phyloP scores from a whole-genome alignment of 352 stramenopile species.

The Thraustochytrium sp. region DNA sequence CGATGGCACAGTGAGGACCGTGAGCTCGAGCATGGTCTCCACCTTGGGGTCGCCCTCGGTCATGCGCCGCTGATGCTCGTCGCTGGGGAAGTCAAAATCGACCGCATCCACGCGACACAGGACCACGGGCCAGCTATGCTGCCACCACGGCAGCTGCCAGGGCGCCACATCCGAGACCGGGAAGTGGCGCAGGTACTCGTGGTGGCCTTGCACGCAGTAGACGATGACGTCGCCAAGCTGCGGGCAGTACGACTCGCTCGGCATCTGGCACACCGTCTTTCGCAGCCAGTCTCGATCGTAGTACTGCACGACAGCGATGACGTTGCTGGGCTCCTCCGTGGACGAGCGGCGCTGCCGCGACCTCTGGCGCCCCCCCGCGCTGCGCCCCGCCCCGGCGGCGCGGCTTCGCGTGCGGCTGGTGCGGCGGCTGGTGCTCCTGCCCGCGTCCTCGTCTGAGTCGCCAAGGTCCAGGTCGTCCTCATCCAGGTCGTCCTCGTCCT shows the following conservation, averaged over 20 bases:
- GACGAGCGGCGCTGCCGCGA: not conserved
- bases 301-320: not conserved
- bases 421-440: not conserved
- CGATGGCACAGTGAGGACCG: not conserved
- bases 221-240: constrained; percentile 47
- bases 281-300: constrained; percentile 24
- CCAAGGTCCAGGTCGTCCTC: not conserved
- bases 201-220: constrained; percentile 49
- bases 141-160: constrained; percentile 5
- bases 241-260: constrained; percentile 37
- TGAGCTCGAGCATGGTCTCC: not conserved
- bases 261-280: not conserved
- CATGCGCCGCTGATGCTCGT: not conserved
- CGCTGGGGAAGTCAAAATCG: constrained; percentile 41
- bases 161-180: not conserved
- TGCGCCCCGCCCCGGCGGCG: not conserved
- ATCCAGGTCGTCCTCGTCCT: not conserved
- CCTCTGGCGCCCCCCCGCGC: too few species aligned
- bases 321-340: not conserved
- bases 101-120: constrained; percentile 41
- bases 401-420: not conserved
- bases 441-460: not conserved
- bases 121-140: not conserved
- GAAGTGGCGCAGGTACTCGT: not conserved
- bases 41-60: not conserved